phyloP scores from a whole-genome alignment of 2,329 filamentous ascomycete species.

The Amesomyces nigricolor region DNA sequence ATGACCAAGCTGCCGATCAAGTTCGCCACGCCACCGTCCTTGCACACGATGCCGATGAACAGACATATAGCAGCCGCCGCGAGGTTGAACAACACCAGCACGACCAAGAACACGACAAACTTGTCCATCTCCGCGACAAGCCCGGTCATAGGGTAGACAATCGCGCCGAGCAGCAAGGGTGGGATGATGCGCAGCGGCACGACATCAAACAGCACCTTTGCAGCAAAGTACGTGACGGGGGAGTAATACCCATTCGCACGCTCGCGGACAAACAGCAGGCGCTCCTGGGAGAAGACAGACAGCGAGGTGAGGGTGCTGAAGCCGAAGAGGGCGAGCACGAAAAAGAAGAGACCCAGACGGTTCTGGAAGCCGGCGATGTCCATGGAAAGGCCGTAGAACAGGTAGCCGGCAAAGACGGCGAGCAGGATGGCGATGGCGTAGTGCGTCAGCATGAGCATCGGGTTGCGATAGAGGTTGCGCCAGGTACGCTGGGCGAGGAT shows the following conservation, averaged over 20 bases:
- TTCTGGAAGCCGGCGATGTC: conserved; percentile 98
- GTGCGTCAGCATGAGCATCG: conserved; percentile 96
- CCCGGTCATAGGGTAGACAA: conserved; percentile 97
- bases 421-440: conserved; percentile 95
- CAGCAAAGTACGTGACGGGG: conserved; percentile 86
- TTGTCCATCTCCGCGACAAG: conserved; percentile 74
- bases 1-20: conserved; percentile 92
- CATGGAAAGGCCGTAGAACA: conserved; percentile 94
- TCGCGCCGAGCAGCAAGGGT: conserved; percentile 89
- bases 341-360: conserved; percentile 93
- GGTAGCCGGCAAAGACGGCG: conserved; percentile 86
- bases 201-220: conserved; percentile 98
- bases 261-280: conserved; percentile 86
- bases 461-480: conserved; percentile 96
- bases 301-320: conserved; percentile 94
- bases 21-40: conserved; percentile 85
- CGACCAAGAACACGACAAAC: conserved; percentile 86
- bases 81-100: conserved; percentile 92
- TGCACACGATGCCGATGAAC: conserved; percentile 93
- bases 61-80: conserved; percentile 89
- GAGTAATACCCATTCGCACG: conserved; percentile 95
- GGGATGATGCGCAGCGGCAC: conserved; percentile 90
- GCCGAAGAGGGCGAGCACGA: conserved; percentile 88
- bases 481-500: conserved; percentile 89
- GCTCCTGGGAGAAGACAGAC: conserved; percentile 86